Evolutionary conservation across 2,329 filamentous ascomycete genomes (phyloP).

Genomic region (Trichoderma atroviride): DNA sequence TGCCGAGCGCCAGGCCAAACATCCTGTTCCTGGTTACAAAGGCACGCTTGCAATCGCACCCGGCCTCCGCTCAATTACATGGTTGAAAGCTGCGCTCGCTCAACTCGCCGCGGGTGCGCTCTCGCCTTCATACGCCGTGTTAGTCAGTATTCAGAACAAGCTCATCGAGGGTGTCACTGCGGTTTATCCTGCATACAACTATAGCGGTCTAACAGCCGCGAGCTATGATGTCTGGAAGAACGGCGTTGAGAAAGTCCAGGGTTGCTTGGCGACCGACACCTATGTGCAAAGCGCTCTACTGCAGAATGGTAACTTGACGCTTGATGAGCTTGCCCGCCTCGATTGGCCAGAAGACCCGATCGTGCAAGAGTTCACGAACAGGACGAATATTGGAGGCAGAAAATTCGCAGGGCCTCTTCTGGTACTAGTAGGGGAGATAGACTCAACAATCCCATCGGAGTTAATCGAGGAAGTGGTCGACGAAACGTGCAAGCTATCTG

Average conservation of each 20-base stretch:
- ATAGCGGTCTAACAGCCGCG: neutral
- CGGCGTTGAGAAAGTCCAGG: neutral
- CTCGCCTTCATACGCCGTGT: neutral
- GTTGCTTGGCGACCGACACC: neutral
- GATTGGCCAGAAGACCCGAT: neutral
- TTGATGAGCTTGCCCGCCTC: neutral
- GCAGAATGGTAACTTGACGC: neutral
- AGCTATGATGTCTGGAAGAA: neutral
- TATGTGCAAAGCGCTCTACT: neutral
- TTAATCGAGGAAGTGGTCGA: neutral
- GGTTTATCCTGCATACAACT: neutral
- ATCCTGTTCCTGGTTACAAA: neutral
- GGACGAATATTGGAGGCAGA: neutral
- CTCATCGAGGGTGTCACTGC: neutral
- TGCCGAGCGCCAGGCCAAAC: neutral
- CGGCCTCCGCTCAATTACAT: neutral
- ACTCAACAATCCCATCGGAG: neutral
- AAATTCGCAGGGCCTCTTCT: neutral
- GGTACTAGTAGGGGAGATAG: neutral
- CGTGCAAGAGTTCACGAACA: neutral
- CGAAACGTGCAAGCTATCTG: neutral
- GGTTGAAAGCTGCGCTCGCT: neutral
- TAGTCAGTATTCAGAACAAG: neutral
- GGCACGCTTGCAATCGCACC: neutral
- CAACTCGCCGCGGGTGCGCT: neutral